Base-by-base conservation (phyloP, 1,139 yeast species). In the Blastobotrys persicus region DNA sequence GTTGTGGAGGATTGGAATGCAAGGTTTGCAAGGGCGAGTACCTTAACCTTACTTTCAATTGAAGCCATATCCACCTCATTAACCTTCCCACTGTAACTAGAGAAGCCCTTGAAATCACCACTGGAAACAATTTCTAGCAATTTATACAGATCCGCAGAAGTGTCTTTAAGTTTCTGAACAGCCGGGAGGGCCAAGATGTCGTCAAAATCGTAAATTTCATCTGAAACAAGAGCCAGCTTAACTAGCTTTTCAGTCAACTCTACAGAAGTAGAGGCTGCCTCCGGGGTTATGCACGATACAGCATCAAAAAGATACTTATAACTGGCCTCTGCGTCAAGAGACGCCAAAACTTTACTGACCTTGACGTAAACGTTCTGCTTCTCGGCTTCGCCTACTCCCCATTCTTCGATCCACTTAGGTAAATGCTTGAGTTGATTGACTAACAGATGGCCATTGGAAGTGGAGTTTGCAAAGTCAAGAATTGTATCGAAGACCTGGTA, bases 401-500 rank as follows among this genome's bases (percentile, higher is more conserved):
- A 73, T 48, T 65, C 66, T 20, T 55, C 54, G 46, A 70, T 60
- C 76, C 76, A 73, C 46, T 60, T 56, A 26, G 67, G 63, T 47
- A 72, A 60, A 52, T 66, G 60, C 49, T 62, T 59, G 44, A 73
- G 64, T 59, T 73, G 75, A 34, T 72, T 62, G 4, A 64, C 62
- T 38, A 72, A 58, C 53, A 67, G 60, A 45, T 62, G 62, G 42
- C 64, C 54, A 49, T 68, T 61, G 45, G 64, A 63, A 26, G 71
- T 62, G 38, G 59, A 54, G 16, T 55, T 61, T 12, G 74, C 67
- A 38, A 69, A 59, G 19, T 66, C 62, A 39, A 73, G 51, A 33
- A 73, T 63, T 35, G 65, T 54, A 49, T 45, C 45, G 56, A 73
- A 67, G 4, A 72, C 71, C 19, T 55, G 56, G 41, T 62, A 59